phyloP scores from a whole-genome alignment of 1,139 yeast genomes.

The Geotrichum candidum region DNA sequence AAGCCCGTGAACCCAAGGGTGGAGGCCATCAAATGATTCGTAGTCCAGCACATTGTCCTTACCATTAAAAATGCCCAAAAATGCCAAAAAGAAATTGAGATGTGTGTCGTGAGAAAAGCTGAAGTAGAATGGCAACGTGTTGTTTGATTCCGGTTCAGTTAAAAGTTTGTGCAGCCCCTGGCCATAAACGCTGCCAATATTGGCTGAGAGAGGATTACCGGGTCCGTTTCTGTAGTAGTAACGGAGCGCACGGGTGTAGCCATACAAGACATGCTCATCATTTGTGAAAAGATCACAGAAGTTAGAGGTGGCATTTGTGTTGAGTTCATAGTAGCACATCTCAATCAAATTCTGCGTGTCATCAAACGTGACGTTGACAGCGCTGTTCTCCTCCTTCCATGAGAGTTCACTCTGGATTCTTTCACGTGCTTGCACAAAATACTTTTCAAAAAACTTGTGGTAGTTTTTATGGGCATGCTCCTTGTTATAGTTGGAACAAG shows the following conservation, averaged over 20 bases:
- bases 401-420: constrained; percentile 24
- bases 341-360: constrained; percentile 41
- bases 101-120: constrained; percentile 53
- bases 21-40: constrained; percentile 13
- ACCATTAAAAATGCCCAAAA: constrained; percentile 43
- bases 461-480: constrained; percentile 1
- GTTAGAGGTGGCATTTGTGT: constrained; percentile 44
- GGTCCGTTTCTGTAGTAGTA: constrained; percentile 49
- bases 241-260: constrained; percentile 42
- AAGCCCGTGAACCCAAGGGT: constrained; percentile 44
- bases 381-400: neutral
- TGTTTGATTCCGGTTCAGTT: constrained; percentile 30
- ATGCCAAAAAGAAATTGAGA: constrained; percentile 41
- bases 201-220: constrained; percentile 42
- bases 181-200: constrained; percentile 45
- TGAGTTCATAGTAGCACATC: constrained; percentile 52
- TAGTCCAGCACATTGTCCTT: constrained; percentile 33
- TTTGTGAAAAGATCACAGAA: constrained; percentile 49
- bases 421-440: constrained; percentile 2
- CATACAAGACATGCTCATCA: constrained; percentile 44
- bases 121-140: constrained; percentile 30
- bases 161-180: constrained; percentile 47
- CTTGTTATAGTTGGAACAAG: constrained; percentile 12
- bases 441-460: constrained; percentile 9
- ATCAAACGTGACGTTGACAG: constrained; percentile 24